phyloP scores from a whole-genome alignment of 371 early-diverging fungal genomes.

The Apophysomyces variabilis region DNA sequence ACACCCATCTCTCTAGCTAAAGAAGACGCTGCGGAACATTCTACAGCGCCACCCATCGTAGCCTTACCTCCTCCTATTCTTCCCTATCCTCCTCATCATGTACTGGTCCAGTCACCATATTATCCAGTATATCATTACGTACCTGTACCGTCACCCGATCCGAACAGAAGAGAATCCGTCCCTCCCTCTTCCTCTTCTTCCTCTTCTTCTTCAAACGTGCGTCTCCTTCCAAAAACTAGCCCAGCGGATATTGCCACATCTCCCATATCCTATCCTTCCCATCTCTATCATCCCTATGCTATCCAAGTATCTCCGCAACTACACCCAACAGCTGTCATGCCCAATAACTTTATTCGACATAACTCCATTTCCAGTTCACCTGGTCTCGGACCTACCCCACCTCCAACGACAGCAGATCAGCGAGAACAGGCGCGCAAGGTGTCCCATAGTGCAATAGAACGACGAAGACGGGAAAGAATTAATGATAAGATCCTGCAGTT shows the following conservation, averaged over 20 bases:
- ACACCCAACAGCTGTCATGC: conserved; percentile 6
- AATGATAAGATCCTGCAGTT: conserved; percentile 66
- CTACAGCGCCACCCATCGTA: conserved; percentile 4
- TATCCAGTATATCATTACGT: conserved; percentile 5
- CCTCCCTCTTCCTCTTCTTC: background rate
- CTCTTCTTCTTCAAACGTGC: background rate
- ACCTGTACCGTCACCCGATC: conserved; percentile 9
- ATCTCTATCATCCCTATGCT: conserved; percentile 27
- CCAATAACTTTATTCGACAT: conserved; percentile 13
- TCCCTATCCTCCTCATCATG: conserved; percentile 8
- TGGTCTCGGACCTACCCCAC: conserved; percentile 17
- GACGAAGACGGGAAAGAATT: conserved; percentile 77
- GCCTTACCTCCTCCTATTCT: conserved; percentile 10
- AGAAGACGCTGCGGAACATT: background rate
- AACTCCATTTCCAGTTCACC: conserved; percentile 22
- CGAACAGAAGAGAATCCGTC: background rate
- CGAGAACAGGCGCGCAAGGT: conserved; percentile 67
- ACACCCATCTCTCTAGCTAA: background rate
- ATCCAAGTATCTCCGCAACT: conserved; percentile 28
- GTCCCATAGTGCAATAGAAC: conserved; percentile 82
- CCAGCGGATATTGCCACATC: background rate
- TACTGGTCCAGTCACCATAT: conserved; percentile 4
- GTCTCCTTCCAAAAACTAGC: conserved; percentile 1
- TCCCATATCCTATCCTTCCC: conserved; percentile 14
- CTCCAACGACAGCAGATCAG: conserved; percentile 41